Base-by-base conservation (phyloP, 2,329 filamentous ascomycete species). In the Pseudocercospora fuligena region DNA sequence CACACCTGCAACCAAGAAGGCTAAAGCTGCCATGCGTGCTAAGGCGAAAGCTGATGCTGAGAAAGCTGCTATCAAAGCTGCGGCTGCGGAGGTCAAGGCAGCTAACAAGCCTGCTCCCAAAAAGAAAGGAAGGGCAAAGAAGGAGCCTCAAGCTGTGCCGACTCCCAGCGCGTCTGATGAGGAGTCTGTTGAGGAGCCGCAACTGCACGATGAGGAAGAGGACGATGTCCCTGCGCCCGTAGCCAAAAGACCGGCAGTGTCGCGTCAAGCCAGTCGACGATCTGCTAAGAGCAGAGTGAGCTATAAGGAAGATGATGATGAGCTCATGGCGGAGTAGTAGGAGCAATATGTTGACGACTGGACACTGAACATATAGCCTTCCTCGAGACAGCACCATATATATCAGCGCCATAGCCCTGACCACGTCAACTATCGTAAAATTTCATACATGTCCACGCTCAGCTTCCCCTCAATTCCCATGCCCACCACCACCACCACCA, bases 1-100 rank as follows among this genome's bases (percentile, higher is more conserved):
- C 27, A 78, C 76, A 25, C 77, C 77, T 33, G 79, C 76, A 21
- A 81, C 79, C 67, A 82, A 82, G 70, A 77, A 75, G 61, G 75
- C 78, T 27, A 82, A 80, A 72, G 80, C 72, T 33, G 72, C 73
- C 0, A 72, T 75, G 68, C 72, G 69, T 23, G 71, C 72, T 61
- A 74, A 74, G 43, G 67, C 66, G 25, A 70, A 69, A 36, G 66
- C 69, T 2, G 67, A 70, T 43, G 67, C 70, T 1, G 66, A 70
- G n/a, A 74, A 73, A 53, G 70, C 69, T 14, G 71, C 68, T n/a
- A 49, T 67, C 5, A 71, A 70, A 29, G 60, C 63, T 11, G 68
- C 66, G 11, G 66, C 68, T 43, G 63, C 64, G 16, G 64, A 63
- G 29, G 60, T 61, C 7, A 69, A 67, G 21, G 61, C 59, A 54